Percentiles rank a stretch among this genome's conserved stretches.
Evolutionary conservation across 2,329 filamentous ascomycete genomes (phyloP).

Genomic region (Fusarium coicis): DNA sequence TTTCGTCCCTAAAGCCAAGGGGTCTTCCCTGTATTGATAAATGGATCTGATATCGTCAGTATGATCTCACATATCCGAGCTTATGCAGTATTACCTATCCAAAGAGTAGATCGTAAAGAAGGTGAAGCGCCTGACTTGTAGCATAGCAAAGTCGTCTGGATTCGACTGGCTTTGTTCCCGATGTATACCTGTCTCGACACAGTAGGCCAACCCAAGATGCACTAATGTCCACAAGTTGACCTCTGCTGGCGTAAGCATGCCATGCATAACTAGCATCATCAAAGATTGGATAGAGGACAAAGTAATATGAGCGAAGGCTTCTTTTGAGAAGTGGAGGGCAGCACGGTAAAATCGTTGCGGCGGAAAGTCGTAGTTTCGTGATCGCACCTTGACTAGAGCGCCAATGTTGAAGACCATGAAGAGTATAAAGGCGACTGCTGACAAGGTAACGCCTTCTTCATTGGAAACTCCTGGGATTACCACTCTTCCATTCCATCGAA

Average conservation of each 20-base stretch:
- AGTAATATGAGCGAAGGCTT: background rate
- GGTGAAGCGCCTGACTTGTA: background rate
- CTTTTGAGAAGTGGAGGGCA: background rate
- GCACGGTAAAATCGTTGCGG: background rate
- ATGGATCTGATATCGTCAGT: background rate
- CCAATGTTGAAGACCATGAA: too few relatives aligned
- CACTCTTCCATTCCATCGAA: too few relatives aligned
- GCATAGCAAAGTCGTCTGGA: background rate
- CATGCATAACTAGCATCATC: background rate
- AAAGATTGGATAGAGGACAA: background rate
- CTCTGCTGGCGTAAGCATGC: background rate
- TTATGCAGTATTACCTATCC: background rate
- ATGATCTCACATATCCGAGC: background rate
- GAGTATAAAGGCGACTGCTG: too few relatives aligned
- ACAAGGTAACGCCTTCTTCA: too few relatives aligned
- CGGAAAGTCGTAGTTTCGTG: background rate
- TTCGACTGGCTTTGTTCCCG: fast-evolving
- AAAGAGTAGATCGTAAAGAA: background rate
- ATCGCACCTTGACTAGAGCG: too few relatives aligned
- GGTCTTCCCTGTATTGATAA: background rate
- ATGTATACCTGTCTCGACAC: background rate
- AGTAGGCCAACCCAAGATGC: background rate
- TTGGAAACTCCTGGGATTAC: too few relatives aligned
- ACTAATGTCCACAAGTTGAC: background rate
- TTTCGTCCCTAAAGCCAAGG: background rate